These are phyloP conservation scores for Pleomassaria siparia DNA, from an alignment of 2,329 filamentous ascomycete genomes.

Conservation along the genomic window DNA sequence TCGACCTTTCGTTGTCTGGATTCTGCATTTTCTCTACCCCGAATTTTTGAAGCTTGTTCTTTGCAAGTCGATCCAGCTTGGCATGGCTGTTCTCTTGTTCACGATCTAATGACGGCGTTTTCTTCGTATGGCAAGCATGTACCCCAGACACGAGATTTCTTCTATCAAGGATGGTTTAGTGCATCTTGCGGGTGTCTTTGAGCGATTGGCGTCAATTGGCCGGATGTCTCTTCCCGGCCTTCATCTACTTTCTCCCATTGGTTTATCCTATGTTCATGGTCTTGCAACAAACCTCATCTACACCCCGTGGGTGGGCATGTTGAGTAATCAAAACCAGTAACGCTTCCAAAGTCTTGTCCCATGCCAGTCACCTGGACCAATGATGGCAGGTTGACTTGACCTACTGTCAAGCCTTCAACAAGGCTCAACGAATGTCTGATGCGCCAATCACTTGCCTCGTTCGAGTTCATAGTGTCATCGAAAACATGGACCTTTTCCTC, in stretches of 20 bases:
- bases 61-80: slow-evolving; percentile 15
- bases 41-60: slow-evolving; percentile 9
- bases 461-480: neutral
- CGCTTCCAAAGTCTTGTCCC: slow-evolving; percentile 1
- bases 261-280: neutral
- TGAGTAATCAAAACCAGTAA: slow-evolving; percentile 6
- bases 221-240: neutral
- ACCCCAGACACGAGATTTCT: slow-evolving; percentile 10
- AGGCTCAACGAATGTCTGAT: neutral
- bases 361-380: neutral
- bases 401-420: neutral
- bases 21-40: slow-evolving; percentile 10
- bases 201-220: slow-evolving; percentile 7
- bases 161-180: slow-evolving; percentile 16
- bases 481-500: too few species aligned
- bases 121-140: slow-evolving; percentile 9
- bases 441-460: neutral
- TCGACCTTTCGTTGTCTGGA: slow-evolving; percentile 1
- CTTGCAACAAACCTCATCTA: slow-evolving; percentile 2
- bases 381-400: neutral
- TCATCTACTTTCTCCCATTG: slow-evolving; percentile 4
- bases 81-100: slow-evolving; percentile 17
- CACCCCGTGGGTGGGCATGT: slow-evolving; percentile 8
- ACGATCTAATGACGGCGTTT: slow-evolving; percentile 27
- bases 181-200: slow-evolving; percentile 20